A percentile compares a stretch with the other conserved stretches of the same genome.
These are phyloP conservation scores for Geotrichum europaeum DNA, from an alignment of 1,139 yeast genomes.

Conservation along the genomic window DNA sequence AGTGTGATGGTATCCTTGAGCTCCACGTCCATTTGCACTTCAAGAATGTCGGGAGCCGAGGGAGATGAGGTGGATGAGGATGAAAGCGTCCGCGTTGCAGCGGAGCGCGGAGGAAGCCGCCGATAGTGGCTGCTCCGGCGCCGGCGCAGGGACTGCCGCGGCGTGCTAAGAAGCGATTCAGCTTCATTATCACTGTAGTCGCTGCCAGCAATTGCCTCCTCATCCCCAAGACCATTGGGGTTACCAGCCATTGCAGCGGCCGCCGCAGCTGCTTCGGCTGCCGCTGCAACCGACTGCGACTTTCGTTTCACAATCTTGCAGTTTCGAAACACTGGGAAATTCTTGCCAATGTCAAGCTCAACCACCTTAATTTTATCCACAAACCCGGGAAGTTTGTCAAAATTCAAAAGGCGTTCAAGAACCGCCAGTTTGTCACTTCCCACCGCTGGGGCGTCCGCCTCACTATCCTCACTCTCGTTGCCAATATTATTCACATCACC, in stretches of 20 bases:
- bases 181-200: background rate
- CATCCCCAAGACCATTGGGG: conserved; percentile 1
- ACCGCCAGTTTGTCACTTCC: conserved; percentile 46
- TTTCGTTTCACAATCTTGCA: conserved; percentile 67
- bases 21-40: conserved; percentile 92
- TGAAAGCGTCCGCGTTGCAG: background rate
- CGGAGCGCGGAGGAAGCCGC: background rate
- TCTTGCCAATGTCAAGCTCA: conserved; percentile 90
- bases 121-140: conserved; percentile 1
- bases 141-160: background rate
- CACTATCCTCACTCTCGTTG: background rate
- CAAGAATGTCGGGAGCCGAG: conserved; percentile 36
- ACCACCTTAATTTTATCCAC: conserved; percentile 72
- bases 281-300: conserved; percentile 21
- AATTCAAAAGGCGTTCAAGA: conserved; percentile 49
- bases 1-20: conserved; percentile 82
- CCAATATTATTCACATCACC: background rate
- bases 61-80: background rate
- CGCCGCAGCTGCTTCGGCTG: background rate
- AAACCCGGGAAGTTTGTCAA: conserved; percentile 65
- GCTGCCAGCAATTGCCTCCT: conserved; percentile 13
- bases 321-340: conserved; percentile 90
- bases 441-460: background rate
- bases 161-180: background rate
- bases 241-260: background rate